These are phyloP conservation scores for Sporothrix sp. DNA, from an alignment of 2,329 filamentous ascomycete species.

Conservation along the genomic window DNA sequence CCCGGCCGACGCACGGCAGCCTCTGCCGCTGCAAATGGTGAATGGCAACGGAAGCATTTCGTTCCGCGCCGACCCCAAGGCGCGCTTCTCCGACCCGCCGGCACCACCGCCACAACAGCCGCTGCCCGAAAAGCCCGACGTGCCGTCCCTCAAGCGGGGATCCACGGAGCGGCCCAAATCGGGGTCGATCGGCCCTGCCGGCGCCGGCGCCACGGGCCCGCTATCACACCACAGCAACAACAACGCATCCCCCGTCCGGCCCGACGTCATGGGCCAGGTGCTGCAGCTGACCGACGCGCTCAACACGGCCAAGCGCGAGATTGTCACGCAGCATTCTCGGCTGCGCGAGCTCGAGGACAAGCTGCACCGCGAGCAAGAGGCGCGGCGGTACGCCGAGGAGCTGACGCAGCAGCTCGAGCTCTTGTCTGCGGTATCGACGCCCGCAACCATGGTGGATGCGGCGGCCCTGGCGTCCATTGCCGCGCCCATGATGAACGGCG, in stretches of 20 bases:
- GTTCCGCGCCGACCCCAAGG: conserved; percentile 64
- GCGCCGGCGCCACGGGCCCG: background rate
- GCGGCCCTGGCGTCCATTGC: background rate
- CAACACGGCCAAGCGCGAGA: conserved; percentile 72
- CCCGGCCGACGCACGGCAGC: background rate
- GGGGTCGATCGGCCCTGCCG: conserved; percentile 22
- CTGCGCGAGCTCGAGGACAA: conserved; percentile 74
- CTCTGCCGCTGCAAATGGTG: conserved; percentile 26
- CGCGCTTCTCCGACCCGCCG: conserved; percentile 84
- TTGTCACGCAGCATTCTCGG: conserved; percentile 70
- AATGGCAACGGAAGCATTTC: conserved; percentile 41
- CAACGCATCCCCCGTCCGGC: conserved; percentile 49
- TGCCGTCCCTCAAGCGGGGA: conserved; percentile 60
- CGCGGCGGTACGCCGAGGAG: conserved; percentile 76
- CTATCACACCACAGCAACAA: no score
- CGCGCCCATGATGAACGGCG: conserved; percentile 28
- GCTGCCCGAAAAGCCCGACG: conserved; percentile 84
- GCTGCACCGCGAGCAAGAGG: conserved; percentile 68
- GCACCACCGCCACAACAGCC: conserved; percentile 90
- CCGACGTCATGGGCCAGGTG: conserved; percentile 60
- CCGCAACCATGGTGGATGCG: background rate
- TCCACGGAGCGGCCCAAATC: conserved; percentile 66
- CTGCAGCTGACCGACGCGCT: conserved; percentile 76
- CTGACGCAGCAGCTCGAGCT: conserved; percentile 57
- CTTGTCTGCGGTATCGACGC: background rate